These are phyloP conservation scores for Colletotrichum liriopes DNA, from an alignment of 2,329 filamentous ascomycete genomes.

Conservation along the genomic window DNA sequence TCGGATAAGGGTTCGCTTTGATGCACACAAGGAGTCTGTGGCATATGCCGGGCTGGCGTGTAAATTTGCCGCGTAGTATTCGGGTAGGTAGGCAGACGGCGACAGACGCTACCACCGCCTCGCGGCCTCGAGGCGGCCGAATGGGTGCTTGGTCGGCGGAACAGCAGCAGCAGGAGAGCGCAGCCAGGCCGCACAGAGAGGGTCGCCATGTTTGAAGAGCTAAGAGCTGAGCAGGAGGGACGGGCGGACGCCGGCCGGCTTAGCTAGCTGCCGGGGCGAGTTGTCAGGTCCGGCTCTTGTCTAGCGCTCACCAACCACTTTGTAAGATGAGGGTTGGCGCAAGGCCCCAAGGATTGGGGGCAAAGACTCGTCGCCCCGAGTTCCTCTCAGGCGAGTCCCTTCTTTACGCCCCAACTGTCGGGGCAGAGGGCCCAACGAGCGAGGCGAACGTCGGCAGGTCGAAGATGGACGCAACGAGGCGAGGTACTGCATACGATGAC, in stretches of 20 bases:
- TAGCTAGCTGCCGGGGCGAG: slow-evolving; percentile 21
- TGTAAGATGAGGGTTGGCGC: slow-evolving; percentile 11
- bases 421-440: background rate
- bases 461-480: background rate
- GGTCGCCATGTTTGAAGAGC: slow-evolving; percentile 1
- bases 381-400: background rate
- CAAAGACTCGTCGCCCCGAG: background rate
- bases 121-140: background rate
- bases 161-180: background rate
- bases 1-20: background rate
- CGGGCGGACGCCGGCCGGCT: slow-evolving; percentile 8
- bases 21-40: background rate
- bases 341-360: background rate
- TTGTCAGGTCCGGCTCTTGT: slow-evolving; percentile 23
- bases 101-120: background rate
- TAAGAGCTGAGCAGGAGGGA: background rate
- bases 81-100: background rate
- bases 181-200: background rate
- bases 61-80: slow-evolving; percentile 16
- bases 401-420: background rate
- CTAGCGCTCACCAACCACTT: slow-evolving; percentile 22
- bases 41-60: slow-evolving; percentile 17
- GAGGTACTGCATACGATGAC: background rate
- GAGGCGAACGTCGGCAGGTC: background rate
- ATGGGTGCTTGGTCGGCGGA: background rate